phyloP scores from a whole-genome alignment of 495 filamentous ascomycete genomes.

The Penicillium parvum region DNA sequence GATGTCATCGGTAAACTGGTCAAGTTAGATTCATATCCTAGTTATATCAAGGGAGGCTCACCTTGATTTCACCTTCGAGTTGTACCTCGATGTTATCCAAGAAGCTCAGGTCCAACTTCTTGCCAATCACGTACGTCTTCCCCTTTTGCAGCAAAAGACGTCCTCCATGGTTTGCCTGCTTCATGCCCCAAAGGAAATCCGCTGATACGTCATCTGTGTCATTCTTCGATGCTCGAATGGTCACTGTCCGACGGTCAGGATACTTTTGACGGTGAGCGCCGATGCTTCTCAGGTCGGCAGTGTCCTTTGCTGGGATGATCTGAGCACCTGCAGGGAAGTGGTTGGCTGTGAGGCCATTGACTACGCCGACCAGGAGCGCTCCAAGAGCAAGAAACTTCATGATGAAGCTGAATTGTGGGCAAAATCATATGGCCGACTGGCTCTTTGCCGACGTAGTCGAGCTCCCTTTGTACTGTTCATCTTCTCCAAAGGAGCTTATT shows the following conservation, averaged over 20 bases:
- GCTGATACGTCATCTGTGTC: constrained; percentile 51
- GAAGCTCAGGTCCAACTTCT: constrained; percentile 53
- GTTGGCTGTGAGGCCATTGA: constrained; percentile 11
- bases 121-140: constrained; percentile 51
- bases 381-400: constrained; percentile 27
- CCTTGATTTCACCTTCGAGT: constrained; percentile 52
- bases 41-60: constrained; percentile 1
- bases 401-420: not conserved
- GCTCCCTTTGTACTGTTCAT: not conserved
- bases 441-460: too few species aligned
- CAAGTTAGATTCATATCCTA: not conserved
- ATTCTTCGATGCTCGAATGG: constrained; percentile 46
- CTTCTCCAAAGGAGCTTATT: not conserved
- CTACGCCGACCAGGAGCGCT: constrained; percentile 23
- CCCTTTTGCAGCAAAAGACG: constrained; percentile 46
- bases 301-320: constrained; percentile 27
- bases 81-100: constrained; percentile 52
- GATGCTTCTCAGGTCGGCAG: constrained; percentile 14
- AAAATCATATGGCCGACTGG: not conserved
- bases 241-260: constrained; percentile 40
- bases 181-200: constrained; percentile 49
- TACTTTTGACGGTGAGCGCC: constrained; percentile 30
- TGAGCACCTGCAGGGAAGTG: constrained; percentile 23
- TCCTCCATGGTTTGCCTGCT: constrained; percentile 52
- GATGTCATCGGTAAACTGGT: constrained; percentile 54